A percentile compares a stretch with the other conserved stretches of the same genome.
Conservation (phyloP, 352 stramenopile species). For the Phytophthora cajani region DNA sequence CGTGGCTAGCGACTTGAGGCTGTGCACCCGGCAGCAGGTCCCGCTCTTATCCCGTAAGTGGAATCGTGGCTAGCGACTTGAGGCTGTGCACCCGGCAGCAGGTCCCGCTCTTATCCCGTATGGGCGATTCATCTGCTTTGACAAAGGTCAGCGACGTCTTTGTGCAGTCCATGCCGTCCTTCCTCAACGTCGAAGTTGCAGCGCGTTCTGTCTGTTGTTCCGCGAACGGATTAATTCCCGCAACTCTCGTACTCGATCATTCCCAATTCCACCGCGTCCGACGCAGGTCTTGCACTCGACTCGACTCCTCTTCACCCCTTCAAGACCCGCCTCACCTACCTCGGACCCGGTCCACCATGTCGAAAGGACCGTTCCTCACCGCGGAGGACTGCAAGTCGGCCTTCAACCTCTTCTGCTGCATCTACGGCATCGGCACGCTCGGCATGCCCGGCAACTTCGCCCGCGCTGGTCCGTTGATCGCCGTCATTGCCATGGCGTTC, state of each 20-base stretch:
- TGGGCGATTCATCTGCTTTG: conserved; percentile 31
- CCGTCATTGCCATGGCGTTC: conserved; percentile 57
- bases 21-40: conserved; percentile 21
- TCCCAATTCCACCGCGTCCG: conserved; percentile 27
- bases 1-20: neutral
- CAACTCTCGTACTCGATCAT: conserved; percentile 7
- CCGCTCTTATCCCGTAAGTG: conserved; percentile 12
- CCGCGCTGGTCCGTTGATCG: conserved; percentile 58
- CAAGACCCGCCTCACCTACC: neutral
- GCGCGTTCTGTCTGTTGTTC: conserved; percentile 4
- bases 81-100: conserved; percentile 18
- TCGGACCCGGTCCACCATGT: conserved; percentile 24
- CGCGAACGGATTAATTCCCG: neutral
- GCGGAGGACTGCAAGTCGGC: conserved; percentile 60
- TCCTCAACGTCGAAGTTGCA: conserved; percentile 33
- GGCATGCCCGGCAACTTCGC: conserved; percentile 78
- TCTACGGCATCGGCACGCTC: conserved; percentile 76
- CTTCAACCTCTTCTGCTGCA: conserved; percentile 72
- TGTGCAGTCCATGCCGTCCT: conserved; percentile 7
- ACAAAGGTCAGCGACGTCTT: conserved; percentile 17
- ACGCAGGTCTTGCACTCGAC: conserved; percentile 15
- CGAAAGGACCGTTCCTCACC: conserved; percentile 52
- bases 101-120: conserved; percentile 12
- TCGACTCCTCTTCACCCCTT: neutral
- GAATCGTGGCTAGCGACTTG: neutral